Evolutionary conservation across 2,329 filamentous ascomycete species (phyloP).

Genomic region (Fusarium xylarioides): DNA sequence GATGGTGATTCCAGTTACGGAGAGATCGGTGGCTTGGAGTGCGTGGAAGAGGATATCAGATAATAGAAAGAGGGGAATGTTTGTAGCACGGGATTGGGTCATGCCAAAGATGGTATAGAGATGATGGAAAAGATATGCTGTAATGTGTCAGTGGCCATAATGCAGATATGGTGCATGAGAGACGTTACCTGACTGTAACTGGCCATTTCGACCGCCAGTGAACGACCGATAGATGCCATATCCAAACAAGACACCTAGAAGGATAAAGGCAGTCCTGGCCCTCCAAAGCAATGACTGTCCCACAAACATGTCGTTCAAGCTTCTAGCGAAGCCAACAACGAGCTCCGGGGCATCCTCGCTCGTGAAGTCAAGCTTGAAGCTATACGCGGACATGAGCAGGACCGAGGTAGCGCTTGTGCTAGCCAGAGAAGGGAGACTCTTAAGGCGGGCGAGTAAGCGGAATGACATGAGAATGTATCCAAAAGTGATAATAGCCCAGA

Average conservation of each 20-base stretch:
- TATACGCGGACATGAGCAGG: conserved; percentile 66
- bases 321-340: conserved; percentile 58
- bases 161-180: background rate
- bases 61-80: conserved; percentile 84
- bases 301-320: conserved; percentile 52
- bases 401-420: conserved; percentile 53
- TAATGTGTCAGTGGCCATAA: conserved; percentile 9
- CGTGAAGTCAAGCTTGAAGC: conserved; percentile 92
- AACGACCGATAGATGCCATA: conserved; percentile 54
- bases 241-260: conserved; percentile 52
- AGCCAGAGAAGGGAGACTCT: conserved; percentile 53
- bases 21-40: conserved; percentile 58
- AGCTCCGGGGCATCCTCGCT: conserved; percentile 88
- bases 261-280: conserved; percentile 61
- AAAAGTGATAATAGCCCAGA: conserved; percentile 78
- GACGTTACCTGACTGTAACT: conserved; percentile 44
- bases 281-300: conserved; percentile 57
- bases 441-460: conserved; percentile 55
- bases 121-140: conserved; percentile 67
- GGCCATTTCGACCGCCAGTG: conserved; percentile 38
- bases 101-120: conserved; percentile 81
- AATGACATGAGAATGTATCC: conserved; percentile 72
- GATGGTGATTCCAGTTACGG: conserved; percentile 68
- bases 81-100: conserved; percentile 86
- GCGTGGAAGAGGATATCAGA: conserved; percentile 69